A percentile compares a stretch with the other conserved stretches of the same genome.
phyloP scores from a whole-genome alignment of 305 asterid genomes.

The Euphrasia arctica region DNA sequence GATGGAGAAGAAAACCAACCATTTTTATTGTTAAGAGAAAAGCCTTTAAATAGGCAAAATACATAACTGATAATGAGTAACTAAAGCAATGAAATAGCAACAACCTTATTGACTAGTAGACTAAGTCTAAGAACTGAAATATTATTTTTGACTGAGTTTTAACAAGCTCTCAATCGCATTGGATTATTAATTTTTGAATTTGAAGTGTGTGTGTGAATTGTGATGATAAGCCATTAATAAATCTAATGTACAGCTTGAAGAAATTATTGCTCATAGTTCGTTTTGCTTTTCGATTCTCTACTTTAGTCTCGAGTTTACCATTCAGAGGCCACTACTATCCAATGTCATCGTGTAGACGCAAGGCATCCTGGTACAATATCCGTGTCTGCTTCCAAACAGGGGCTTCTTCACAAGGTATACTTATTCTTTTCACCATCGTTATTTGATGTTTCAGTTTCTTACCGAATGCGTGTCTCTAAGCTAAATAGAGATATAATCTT shows the following conservation, averaged over 20 bases:
- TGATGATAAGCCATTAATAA: conserved; percentile 10
- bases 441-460: not conserved
- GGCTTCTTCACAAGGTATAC: conserved; percentile 22
- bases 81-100: too few relatives aligned
- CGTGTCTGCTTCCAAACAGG: conserved; percentile 55
- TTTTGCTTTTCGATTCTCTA: conserved; percentile 26
- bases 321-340: conserved; percentile 39
- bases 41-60: too few relatives aligned
- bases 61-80: too few relatives aligned
- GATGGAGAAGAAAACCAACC: too few relatives aligned
- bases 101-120: too few relatives aligned
- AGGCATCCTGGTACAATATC: conserved; percentile 47
- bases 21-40: too few relatives aligned
- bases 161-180: too few relatives aligned
- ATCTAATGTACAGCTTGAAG: conserved; percentile 6
- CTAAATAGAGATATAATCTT: too few relatives aligned
- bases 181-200: not conserved
- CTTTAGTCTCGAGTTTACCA: conserved; percentile 51
- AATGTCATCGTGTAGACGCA: conserved; percentile 41
- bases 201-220: conserved; percentile 7
- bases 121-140: too few relatives aligned
- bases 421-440: not conserved
- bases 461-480: too few relatives aligned
- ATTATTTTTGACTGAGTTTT: too few relatives aligned
- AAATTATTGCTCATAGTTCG: conserved; percentile 1